Conservation (phyloP, 306 rosid genomes). For the Psophocarpus tetragonolobus region DNA sequence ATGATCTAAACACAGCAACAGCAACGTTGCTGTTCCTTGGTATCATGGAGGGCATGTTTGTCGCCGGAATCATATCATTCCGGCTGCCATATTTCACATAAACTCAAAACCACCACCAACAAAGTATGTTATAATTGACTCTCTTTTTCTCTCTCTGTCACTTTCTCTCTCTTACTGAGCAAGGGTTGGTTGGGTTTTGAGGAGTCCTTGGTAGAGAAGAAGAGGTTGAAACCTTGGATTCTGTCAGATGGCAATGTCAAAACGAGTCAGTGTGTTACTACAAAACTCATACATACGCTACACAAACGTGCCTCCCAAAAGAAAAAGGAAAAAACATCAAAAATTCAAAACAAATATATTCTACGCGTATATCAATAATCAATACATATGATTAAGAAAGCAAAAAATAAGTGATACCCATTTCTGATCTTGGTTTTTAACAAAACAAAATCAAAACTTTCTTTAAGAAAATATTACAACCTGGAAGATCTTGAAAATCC, state of each 20-base stretch:
- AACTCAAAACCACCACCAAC: slow-evolving; percentile 19
- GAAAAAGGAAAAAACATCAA: background rate
- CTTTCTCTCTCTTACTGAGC: background rate
- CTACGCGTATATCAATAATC: background rate
- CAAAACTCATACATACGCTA: background rate
- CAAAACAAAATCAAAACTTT: slow-evolving; percentile 32
- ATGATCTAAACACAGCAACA: slow-evolving; percentile 61
- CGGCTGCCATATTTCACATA: slow-evolving; percentile 48
- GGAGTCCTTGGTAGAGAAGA: background rate
- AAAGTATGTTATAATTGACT: background rate
- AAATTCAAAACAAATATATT: background rate
- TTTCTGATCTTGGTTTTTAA: slow-evolving; percentile 33
- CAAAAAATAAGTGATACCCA: slow-evolving; percentile 26
- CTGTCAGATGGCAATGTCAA: slow-evolving; percentile 19
- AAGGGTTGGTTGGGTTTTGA: background rate
- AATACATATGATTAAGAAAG: background rate
- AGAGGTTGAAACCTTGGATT: background rate
- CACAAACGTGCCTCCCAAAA: slow-evolving; percentile 21
- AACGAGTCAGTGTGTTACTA: slow-evolving; percentile 13
- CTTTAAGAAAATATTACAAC: background rate
- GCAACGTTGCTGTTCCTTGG: slow-evolving; percentile 51
- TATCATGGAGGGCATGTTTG: slow-evolving; percentile 54
- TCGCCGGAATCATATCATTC: slow-evolving; percentile 56
- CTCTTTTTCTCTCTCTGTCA: background rate
- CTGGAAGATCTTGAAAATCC: slow-evolving; percentile 65